A percentile compares a stretch with the other conserved stretches of the same genome.
Conservation (phyloP, 805 yeast genomes). For the Teunomyces cretensis region DNA sequence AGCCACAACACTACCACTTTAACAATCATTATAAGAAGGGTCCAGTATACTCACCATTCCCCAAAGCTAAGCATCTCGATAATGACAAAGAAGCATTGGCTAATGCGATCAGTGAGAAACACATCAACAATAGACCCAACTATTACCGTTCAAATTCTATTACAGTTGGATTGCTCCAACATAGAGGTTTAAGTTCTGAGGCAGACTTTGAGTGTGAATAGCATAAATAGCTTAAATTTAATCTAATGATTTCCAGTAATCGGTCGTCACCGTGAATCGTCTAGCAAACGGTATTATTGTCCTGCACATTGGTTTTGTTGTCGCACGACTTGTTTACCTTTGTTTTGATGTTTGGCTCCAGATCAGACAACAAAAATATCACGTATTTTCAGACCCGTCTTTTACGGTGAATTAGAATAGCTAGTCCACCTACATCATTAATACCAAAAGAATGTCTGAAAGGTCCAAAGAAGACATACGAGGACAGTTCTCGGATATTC, state of each 20-base stretch:
- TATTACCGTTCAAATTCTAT: slow-evolving; percentile 40
- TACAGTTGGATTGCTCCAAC: slow-evolving; percentile 39
- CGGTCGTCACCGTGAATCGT: too few relatives aligned
- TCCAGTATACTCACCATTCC: slow-evolving; percentile 40
- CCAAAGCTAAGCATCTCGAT: slow-evolving; percentile 39
- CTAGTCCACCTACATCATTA: not conserved
- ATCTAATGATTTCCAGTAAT: not conserved
- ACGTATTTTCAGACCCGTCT: not conserved
- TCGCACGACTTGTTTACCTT: slow-evolving; percentile 4
- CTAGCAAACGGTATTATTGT: not conserved
- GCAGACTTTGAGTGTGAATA: not conserved
- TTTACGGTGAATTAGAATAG: not conserved
- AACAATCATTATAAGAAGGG: slow-evolving; percentile 51
- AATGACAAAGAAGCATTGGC: slow-evolving; percentile 28
- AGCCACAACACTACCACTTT: slow-evolving; percentile 23
- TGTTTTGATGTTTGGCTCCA: not conserved
- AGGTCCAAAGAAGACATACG: slow-evolving; percentile 14
- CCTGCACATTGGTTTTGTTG: not conserved
- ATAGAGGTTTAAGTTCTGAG: slow-evolving; percentile 8
- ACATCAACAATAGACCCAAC: slow-evolving; percentile 23
- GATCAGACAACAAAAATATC: slow-evolving; percentile 3
- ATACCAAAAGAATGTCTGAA: not conserved
- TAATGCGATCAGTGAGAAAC: slow-evolving; percentile 18
- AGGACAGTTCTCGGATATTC: slow-evolving; percentile 44
- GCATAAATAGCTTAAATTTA: not conserved